A percentile compares a stretch with the other conserved stretches of the same genome.
These are phyloP conservation scores for Hymenoscyphus infarciens DNA, from an alignment of 2,329 filamentous ascomycete genomes.

Conservation along the genomic window DNA sequence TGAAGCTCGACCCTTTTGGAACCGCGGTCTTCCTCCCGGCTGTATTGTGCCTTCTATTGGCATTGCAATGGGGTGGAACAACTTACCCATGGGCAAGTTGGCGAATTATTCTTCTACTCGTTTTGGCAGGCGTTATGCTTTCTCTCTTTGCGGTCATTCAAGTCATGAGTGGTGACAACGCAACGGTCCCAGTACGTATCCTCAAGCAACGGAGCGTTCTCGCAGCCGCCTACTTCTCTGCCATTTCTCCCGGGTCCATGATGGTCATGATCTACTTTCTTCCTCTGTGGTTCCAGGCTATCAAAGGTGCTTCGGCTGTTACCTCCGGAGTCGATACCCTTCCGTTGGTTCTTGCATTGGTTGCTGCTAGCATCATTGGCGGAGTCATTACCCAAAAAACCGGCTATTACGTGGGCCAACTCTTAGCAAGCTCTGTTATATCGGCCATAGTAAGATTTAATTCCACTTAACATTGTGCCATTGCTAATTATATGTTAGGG, in stretches of 20 bases:
- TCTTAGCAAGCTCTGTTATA: constrained; percentile 27
- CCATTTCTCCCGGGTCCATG: constrained; percentile 32
- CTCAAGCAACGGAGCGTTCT: constrained; percentile 38
- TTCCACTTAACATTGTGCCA: not conserved
- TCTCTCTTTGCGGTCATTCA: constrained; percentile 35
- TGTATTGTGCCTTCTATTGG: constrained; percentile 34
- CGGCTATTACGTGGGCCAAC: constrained; percentile 30
- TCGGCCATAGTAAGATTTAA: constrained; percentile 30
- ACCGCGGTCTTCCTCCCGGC: constrained; percentile 34
- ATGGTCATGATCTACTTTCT: constrained; percentile 47
- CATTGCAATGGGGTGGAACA: constrained; percentile 36
- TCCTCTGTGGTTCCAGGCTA: constrained; percentile 47
- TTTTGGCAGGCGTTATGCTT: constrained; percentile 32
- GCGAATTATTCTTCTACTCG: constrained; percentile 37
- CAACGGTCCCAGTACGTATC: constrained; percentile 41
- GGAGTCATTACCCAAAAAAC: constrained; percentile 33
- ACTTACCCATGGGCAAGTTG: constrained; percentile 34
- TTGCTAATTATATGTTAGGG: constrained; percentile 26
- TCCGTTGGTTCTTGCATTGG: constrained; percentile 36
- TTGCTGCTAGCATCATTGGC: constrained; percentile 32
- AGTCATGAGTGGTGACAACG: constrained; percentile 37
- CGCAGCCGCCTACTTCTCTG: constrained; percentile 33
- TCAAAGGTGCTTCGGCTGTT: constrained; percentile 40
- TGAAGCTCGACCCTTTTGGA: constrained; percentile 37
- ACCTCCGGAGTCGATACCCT: constrained; percentile 38